phyloP scores from a whole-genome alignment of 106 monocot species.

The Acanthochlamys bracteata region DNA sequence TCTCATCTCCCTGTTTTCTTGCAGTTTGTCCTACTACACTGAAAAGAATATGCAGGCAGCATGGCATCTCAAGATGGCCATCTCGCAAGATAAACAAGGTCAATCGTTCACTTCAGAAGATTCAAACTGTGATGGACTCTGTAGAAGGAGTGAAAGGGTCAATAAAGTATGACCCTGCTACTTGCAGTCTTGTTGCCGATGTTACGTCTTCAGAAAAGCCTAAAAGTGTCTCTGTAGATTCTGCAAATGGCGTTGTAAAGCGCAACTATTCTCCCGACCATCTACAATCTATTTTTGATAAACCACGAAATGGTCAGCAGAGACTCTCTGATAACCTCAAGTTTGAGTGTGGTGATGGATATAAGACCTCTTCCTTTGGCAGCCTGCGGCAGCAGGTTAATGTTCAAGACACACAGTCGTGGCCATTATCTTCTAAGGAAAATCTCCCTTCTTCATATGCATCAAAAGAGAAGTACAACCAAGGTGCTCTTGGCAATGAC shows the following conservation, averaged over 20 bases:
- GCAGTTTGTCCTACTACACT: slow-evolving; percentile 95
- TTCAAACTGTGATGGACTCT: slow-evolving; percentile 82
- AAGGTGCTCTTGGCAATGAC: background rate
- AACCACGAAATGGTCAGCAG: background rate
- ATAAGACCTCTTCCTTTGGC: background rate
- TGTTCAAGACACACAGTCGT: background rate
- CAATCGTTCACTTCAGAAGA: slow-evolving; percentile 79
- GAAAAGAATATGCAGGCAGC: slow-evolving; percentile 90
- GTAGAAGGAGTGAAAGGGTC: slow-evolving; percentile 89
- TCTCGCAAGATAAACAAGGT: slow-evolving; percentile 99
- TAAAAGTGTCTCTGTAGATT: background rate
- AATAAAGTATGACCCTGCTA: slow-evolving; percentile 67
- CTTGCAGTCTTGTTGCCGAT: slow-evolving; percentile 66
- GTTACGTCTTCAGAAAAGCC: slow-evolving; percentile 29
- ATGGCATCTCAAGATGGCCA: slow-evolving; percentile 94
- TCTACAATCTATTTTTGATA: background rate
- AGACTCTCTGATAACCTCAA: background rate
- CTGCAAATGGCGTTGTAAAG: background rate
- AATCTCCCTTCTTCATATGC: background rate
- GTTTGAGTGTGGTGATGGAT: background rate
- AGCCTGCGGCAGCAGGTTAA: background rate
- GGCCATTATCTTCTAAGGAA: slow-evolving; percentile 9
- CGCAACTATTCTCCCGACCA: slow-evolving; percentile 10
- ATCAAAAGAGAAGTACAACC: slow-evolving; percentile 1
- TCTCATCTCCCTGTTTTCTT: background rate